These are phyloP conservation scores for Fusarium graminum DNA, from an alignment of 2,329 filamentous ascomycete genomes.

Conservation along the genomic window DNA sequence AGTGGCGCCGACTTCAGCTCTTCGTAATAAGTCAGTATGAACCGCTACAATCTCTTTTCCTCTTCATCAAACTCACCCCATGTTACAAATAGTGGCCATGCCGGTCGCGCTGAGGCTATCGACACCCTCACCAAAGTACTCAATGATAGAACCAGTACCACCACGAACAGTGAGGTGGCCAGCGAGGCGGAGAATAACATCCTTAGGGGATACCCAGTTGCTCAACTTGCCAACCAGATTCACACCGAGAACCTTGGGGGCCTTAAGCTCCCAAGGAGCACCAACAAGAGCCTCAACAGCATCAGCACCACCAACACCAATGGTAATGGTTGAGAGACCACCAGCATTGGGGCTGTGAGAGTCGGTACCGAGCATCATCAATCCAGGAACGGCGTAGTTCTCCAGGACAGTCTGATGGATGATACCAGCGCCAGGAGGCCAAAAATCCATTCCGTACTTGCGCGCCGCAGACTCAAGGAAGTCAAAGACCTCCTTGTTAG, in stretches of 20 bases:
- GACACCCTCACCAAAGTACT: constrained; percentile 92
- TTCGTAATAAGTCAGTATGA: constrained; percentile 5
- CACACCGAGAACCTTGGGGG: constrained; percentile 89
- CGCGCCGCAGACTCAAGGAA: constrained; percentile 93
- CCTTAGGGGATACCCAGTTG: constrained; percentile 95
- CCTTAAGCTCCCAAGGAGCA: constrained; percentile 97
- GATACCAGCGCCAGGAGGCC: constrained; percentile 92
- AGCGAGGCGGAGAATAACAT: constrained; percentile 91
- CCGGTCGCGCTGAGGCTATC: constrained; percentile 91
- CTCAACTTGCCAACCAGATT: constrained; percentile 84
- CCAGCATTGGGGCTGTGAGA: constrained; percentile 98
- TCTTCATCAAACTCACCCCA: constrained; percentile 62
- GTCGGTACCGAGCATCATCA: constrained; percentile 99
- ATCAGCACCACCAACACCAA: constrained; percentile 96
- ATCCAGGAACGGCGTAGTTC: constrained; percentile 95
- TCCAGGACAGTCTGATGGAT: constrained; percentile 98
- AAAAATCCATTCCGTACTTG: constrained; percentile 95
- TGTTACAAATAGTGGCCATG: constrained; percentile 92
- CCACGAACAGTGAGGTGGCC: constrained; percentile 92
- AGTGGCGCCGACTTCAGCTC: constrained; percentile 89
- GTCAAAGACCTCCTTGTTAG: constrained; percentile 97
- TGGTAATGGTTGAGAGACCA: constrained; percentile 91
- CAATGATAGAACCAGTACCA: constrained; percentile 93
- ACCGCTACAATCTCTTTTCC: not conserved
- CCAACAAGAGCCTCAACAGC: constrained; percentile 97